Conservation (phyloP, 352 stramenopile genomes). For the Aphanomyces stellatus region DNA sequence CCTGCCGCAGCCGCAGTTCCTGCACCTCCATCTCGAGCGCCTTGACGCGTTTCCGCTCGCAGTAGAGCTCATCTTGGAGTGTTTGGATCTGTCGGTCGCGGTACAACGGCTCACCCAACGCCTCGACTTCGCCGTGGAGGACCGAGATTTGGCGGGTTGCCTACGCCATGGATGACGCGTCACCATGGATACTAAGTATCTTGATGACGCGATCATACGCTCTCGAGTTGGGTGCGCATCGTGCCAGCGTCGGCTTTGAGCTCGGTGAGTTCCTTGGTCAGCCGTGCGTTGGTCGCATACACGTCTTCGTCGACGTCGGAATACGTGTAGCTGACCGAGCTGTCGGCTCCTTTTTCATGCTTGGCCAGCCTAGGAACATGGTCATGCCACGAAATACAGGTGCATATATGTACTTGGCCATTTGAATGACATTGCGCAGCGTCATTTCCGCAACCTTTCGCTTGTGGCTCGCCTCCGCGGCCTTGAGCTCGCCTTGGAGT, state of each 20-base stretch:
- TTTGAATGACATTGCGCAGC: background rate
- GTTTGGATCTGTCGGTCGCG: background rate
- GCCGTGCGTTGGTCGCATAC: background rate
- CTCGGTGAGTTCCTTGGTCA: background rate
- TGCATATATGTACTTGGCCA: background rate
- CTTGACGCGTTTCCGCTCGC: conserved; percentile 4
- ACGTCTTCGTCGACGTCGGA: background rate
- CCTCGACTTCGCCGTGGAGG: background rate
- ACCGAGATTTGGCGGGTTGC: background rate
- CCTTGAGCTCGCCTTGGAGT: background rate
- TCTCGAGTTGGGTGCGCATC: background rate
- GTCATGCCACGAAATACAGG: background rate
- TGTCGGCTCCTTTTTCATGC: no score
- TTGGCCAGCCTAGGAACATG: background rate
- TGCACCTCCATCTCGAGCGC: conserved; percentile 8
- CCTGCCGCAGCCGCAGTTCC: background rate
- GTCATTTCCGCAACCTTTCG: conserved; percentile 8
- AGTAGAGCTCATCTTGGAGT: conserved; percentile 2
- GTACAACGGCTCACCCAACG: background rate
- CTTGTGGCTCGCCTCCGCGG: background rate
- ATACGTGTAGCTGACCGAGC: no score
- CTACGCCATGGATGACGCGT: background rate
- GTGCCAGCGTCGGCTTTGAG: background rate
- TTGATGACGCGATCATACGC: background rate
- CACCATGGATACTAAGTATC: background rate